Evolutionary conservation across 805 yeast species (phyloP).

Genomic region (Candida quercuum): DNA sequence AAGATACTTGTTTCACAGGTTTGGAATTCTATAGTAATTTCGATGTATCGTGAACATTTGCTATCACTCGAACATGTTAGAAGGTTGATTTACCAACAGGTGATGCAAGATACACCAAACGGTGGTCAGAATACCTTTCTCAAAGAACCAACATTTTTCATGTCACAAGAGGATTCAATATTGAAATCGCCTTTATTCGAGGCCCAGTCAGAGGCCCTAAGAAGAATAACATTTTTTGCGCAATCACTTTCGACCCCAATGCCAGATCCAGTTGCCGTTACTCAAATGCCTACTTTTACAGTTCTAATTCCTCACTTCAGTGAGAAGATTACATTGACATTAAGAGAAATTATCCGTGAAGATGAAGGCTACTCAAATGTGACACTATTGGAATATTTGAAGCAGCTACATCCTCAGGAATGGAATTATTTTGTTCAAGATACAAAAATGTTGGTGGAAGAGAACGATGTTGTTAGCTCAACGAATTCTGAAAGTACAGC

Average conservation of each 20-base stretch:
- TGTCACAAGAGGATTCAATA: constrained; percentile 76
- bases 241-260: constrained; percentile 85
- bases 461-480: constrained; percentile 26
- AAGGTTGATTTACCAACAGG: constrained; percentile 92
- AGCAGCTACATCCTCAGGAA: constrained; percentile 56
- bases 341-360: constrained; percentile 75
- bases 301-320: constrained; percentile 84
- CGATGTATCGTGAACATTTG: constrained; percentile 99
- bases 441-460: constrained; percentile 52
- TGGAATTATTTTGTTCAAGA: constrained; percentile 71
- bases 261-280: constrained; percentile 62
- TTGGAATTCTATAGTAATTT: constrained; percentile 97
- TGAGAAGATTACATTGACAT: constrained; percentile 71
- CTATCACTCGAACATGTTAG: constrained; percentile 97
- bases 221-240: constrained; percentile 85
- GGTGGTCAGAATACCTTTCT: constrained; percentile 36
- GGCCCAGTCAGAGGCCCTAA: constrained; percentile 67
- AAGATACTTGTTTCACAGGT: constrained; percentile 95
- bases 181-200: constrained; percentile 53
- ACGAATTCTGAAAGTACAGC: constrained; percentile 14
- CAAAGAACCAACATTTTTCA: constrained; percentile 72
- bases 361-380: constrained; percentile 55
- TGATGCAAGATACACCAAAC: constrained; percentile 32
- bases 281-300: constrained; percentile 74
- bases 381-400: constrained; percentile 66